Evolutionary conservation across 495 filamentous ascomycete genomes (phyloP).

Genomic region (Podospora didyma): DNA sequence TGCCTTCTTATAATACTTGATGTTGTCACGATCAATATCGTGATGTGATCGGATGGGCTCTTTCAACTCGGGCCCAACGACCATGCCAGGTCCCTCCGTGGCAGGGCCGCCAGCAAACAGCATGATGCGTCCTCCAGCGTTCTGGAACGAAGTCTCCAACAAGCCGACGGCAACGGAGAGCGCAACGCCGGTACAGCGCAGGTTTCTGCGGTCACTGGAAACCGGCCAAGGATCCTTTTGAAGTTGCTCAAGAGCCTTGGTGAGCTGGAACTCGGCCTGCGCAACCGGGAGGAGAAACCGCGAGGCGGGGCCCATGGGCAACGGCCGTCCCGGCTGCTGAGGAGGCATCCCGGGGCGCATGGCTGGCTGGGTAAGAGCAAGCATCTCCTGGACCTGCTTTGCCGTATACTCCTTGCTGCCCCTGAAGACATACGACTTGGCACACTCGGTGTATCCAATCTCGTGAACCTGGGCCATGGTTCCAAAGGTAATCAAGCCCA

Average conservation of each 20-base stretch:
- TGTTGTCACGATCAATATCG: slow-evolving; percentile 97
- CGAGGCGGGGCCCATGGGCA: slow-evolving; percentile 74
- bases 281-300: slow-evolving; percentile 93
- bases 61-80: slow-evolving; percentile 94
- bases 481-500: slow-evolving; percentile 92
- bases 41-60: slow-evolving; percentile 98
- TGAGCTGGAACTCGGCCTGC: slow-evolving; percentile 97
- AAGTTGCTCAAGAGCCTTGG: slow-evolving; percentile 91
- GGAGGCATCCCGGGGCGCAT: slow-evolving; percentile 75
- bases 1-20: slow-evolving; percentile 99
- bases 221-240: slow-evolving; percentile 99
- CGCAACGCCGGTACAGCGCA: slow-evolving; percentile 94
- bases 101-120: slow-evolving; percentile 92
- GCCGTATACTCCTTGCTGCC: slow-evolving; percentile 96
- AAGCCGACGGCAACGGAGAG: slow-evolving; percentile 91
- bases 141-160: slow-evolving; percentile 91
- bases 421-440: slow-evolving; percentile 99
- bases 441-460: slow-evolving; percentile 95
- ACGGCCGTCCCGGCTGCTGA: slow-evolving; percentile 67
- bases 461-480: slow-evolving; percentile 99
- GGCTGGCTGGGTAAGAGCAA: slow-evolving; percentile 68
- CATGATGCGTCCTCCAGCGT: slow-evolving; percentile 94
- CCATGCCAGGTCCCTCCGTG: slow-evolving; percentile 94
- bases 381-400: slow-evolving; percentile 98
- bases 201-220: slow-evolving; percentile 83